Evolutionary conservation across 192 early-diverging fungal genomes (phyloP).

Genomic region (Cetraspora pellucida): DNA sequence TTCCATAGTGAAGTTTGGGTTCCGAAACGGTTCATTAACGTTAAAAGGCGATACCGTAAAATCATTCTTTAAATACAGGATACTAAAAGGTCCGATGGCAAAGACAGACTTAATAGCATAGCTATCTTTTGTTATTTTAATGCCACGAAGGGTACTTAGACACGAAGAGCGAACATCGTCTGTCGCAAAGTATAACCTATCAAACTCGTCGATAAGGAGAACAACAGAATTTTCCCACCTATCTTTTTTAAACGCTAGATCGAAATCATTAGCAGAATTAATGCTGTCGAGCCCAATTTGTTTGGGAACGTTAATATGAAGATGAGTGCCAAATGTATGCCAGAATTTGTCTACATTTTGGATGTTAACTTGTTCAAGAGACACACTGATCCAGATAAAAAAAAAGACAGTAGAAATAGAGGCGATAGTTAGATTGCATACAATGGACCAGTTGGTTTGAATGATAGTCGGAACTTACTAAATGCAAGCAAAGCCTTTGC

Average conservation of each 20-base stretch:
- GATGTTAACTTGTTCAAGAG: conserved; percentile 20
- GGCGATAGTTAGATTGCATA: background rate
- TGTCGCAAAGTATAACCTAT: conserved; percentile 4
- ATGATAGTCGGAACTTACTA: conserved; percentile 30
- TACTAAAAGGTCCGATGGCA: conserved; percentile 30
- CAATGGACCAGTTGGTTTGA: too few species aligned
- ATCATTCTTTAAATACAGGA: conserved; percentile 15
- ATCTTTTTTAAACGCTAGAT: background rate
- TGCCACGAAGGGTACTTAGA: conserved; percentile 22
- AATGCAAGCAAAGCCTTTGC: conserved; percentile 29
- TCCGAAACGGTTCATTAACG: conserved; percentile 21
- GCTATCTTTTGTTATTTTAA: background rate
- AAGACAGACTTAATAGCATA: conserved; percentile 17
- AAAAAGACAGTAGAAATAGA: background rate
- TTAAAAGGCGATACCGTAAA: conserved; percentile 27
- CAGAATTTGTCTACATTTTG: conserved; percentile 14
- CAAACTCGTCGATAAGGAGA: conserved; percentile 28
- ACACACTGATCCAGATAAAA: conserved; percentile 10
- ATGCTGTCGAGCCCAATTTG: background rate
- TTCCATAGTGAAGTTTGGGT: conserved; percentile 28
- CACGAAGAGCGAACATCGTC: conserved; percentile 10
- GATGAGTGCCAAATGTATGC: conserved; percentile 7
- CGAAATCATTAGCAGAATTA: conserved; percentile 12
- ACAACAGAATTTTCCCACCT: conserved; percentile 8
- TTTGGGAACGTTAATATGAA: conserved; percentile 7